These are phyloP conservation scores for Diaporthe aspalathi DNA, from an alignment of 2,329 filamentous ascomycete genomes.

Conservation along the genomic window DNA sequence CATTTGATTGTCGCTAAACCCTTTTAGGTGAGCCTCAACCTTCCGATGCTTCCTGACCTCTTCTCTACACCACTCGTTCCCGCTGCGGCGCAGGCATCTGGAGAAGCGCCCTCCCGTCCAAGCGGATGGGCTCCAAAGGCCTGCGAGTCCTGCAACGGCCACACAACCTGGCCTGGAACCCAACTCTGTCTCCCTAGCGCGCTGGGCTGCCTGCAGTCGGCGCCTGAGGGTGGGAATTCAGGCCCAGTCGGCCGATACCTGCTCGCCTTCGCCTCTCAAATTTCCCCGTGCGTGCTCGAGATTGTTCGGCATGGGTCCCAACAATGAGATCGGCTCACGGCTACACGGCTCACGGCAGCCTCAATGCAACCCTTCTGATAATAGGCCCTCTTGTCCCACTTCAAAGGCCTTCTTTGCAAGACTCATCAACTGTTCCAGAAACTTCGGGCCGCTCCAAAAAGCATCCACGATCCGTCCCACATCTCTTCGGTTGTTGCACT, in stretches of 20 bases:
- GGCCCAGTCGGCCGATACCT: constrained; percentile 31
- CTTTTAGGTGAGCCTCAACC: constrained; percentile 35
- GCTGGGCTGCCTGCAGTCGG: constrained; percentile 27
- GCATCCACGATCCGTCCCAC: constrained; percentile 29
- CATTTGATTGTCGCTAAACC: constrained; percentile 26
- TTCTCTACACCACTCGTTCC: constrained; percentile 37
- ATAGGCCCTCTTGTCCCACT: constrained; percentile 33
- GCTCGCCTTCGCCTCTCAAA: constrained; percentile 13
- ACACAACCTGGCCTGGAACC: constrained; percentile 23
- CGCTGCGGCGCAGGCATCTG: constrained; percentile 29
- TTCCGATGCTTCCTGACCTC: constrained; percentile 9
- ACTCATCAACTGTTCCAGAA: constrained; percentile 6
- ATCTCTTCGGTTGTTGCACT: not conserved
- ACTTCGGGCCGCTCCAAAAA: constrained; percentile 23
- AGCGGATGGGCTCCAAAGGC: constrained; percentile 33
- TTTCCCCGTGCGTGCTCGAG: constrained; percentile 16
- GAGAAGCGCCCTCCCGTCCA: constrained; percentile 34
- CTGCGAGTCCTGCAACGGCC: constrained; percentile 24
- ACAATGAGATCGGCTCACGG: constrained; percentile 32
- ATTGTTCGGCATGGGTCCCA: constrained; percentile 33
- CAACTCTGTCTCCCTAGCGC: constrained; percentile 20
- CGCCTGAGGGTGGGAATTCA: constrained; percentile 28
- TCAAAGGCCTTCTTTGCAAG: constrained; percentile 11
- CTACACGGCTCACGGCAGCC: constrained; percentile 33
- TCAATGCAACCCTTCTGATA: constrained; percentile 31